phyloP scores from a whole-genome alignment of 75 land plant species.

The Isoetes taiwanensis region DNA sequence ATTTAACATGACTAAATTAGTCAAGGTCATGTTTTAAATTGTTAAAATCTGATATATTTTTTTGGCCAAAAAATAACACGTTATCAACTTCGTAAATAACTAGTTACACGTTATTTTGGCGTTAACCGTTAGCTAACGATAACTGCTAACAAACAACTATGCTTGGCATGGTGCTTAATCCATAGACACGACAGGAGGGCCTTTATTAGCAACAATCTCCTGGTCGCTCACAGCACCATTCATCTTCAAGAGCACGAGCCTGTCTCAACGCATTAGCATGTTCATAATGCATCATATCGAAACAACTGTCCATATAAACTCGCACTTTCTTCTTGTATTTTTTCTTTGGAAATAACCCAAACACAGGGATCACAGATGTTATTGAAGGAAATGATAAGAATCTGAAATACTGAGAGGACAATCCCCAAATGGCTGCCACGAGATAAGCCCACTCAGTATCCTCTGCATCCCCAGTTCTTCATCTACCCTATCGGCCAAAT shows the following conservation, averaged over 20 bases:
- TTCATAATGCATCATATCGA: slow-evolving; percentile 56
- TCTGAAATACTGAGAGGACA: slow-evolving; percentile 49
- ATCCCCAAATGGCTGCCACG: slow-evolving; percentile 34
- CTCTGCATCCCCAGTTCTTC: slow-evolving; percentile 15
- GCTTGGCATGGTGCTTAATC: too few species aligned
- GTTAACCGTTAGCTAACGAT: too few species aligned
- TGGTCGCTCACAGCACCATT: slow-evolving; percentile 12
- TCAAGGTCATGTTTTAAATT: too few species aligned
- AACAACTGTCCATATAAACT: slow-evolving; percentile 54
- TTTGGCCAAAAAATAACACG: too few species aligned
- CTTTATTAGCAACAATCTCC: neutral
- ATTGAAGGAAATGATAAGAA: slow-evolving; percentile 20
- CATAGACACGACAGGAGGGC: slow-evolving; percentile 4
- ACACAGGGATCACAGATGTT: slow-evolving; percentile 26
- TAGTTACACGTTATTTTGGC: too few species aligned
- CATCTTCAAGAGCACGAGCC: slow-evolving; percentile 31
- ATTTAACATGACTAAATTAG: too few species aligned
- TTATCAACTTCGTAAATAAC: too few species aligned
- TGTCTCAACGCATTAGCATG: slow-evolving; percentile 53
- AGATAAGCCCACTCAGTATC: slow-evolving; percentile 41
- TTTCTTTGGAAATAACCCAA: slow-evolving; percentile 30
- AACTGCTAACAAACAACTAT: too few species aligned
- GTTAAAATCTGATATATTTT: too few species aligned
- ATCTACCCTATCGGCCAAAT: too few species aligned
- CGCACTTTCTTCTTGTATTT: slow-evolving; percentile 44